phyloP scores from a whole-genome alignment of 495 filamentous ascomycete species.

The Xylaria telfairii region DNA sequence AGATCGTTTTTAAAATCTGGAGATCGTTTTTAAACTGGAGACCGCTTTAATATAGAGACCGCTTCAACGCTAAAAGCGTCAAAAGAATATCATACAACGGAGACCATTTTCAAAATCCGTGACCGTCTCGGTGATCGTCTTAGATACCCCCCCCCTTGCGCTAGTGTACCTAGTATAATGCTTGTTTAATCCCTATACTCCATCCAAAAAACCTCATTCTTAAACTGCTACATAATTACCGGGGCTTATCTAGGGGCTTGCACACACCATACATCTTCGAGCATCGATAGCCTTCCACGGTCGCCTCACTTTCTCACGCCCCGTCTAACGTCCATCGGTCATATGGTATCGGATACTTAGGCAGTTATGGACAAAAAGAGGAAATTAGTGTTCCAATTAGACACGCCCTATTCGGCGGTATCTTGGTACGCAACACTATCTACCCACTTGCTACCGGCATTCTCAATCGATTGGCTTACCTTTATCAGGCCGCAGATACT shows the following conservation, averaged over 20 bases:
- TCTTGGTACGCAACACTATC: constrained; percentile 39
- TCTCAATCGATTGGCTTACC: neutral
- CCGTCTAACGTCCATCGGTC: neutral
- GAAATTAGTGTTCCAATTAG: constrained; percentile 49
- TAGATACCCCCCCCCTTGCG: too few species aligned
- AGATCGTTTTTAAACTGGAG: too few species aligned
- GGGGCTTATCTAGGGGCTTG: neutral
- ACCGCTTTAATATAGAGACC: too few species aligned
- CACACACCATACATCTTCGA: neutral
- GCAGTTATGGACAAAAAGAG: constrained; percentile 45
- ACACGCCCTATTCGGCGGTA: constrained; percentile 47
- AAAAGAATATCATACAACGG: too few species aligned
- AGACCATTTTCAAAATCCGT: too few species aligned
- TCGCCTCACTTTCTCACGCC: neutral
- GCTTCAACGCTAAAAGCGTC: too few species aligned
- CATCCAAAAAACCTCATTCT: neutral
- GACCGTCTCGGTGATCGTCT: too few species aligned
- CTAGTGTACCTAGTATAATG: too few species aligned
- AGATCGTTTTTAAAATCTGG: too few species aligned
- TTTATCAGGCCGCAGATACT: constrained; percentile 54
- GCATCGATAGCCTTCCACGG: neutral
- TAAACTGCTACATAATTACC: too few species aligned
- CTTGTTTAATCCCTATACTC: neutral
- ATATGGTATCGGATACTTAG: neutral
- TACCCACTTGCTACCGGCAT: neutral